These are phyloP conservation scores for Fusarium succisae DNA, from an alignment of 2,329 filamentous ascomycete genomes.

Conservation along the genomic window DNA sequence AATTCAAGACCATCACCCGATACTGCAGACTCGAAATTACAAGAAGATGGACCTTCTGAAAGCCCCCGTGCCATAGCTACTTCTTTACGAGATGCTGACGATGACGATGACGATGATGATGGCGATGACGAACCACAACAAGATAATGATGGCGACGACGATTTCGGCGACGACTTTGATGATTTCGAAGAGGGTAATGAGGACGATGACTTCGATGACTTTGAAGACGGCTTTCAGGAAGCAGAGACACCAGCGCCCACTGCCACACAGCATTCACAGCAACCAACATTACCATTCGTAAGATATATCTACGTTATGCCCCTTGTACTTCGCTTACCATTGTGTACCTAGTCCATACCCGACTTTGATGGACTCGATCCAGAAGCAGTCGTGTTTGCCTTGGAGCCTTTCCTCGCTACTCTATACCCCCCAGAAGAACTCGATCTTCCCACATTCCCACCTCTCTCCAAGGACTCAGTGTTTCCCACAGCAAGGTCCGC, in stretches of 20 bases:
- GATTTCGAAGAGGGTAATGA: slow-evolving; percentile 69
- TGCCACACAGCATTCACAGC: slow-evolving; percentile 45
- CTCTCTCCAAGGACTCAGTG: slow-evolving; percentile 66
- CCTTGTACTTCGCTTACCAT: slow-evolving; percentile 35
- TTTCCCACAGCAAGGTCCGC: slow-evolving; percentile 88
- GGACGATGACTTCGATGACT: slow-evolving; percentile 71
- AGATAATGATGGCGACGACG: slow-evolving; percentile 48
- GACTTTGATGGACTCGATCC: slow-evolving; percentile 71
- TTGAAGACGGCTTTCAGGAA: slow-evolving; percentile 76
- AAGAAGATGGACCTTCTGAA: slow-evolving; percentile 45
- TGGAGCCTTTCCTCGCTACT: slow-evolving; percentile 72
- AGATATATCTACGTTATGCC: slow-evolving; percentile 31
- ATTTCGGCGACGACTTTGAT: slow-evolving; percentile 69
- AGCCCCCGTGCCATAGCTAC: slow-evolving; percentile 23
- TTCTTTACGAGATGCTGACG: slow-evolving; percentile 39
- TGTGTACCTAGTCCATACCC: slow-evolving; percentile 65
- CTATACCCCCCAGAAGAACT: slow-evolving; percentile 70
- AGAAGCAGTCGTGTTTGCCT: slow-evolving; percentile 68
- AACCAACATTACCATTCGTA: slow-evolving; percentile 58
- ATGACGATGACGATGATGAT: neutral
- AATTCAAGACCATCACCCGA: slow-evolving; percentile 39
- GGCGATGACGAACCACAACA: slow-evolving; percentile 10
- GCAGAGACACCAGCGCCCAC: slow-evolving; percentile 50
- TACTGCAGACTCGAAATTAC: slow-evolving; percentile 41
- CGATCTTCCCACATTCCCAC: slow-evolving; percentile 60